Base-by-base conservation (phyloP, 1,139 yeast genomes). In the Pichiaceae sp. region DNA sequence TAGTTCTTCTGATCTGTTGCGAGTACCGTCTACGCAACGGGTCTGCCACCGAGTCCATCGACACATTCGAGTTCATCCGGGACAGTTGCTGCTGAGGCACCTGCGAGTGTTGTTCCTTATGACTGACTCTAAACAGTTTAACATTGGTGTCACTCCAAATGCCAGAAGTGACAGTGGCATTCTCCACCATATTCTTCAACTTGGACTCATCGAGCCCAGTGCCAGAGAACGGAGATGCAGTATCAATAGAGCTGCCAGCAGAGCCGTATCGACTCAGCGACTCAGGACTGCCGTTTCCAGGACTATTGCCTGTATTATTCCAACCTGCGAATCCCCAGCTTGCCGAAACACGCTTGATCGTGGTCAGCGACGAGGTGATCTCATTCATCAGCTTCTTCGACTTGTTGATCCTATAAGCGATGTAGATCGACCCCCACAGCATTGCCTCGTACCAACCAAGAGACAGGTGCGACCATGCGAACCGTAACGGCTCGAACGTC, bases 391-490 rank as follows among this genome's bases (percentile, higher is more conserved):
- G 38, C 38, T 38, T 47, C 34, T 39, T 54, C 33, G 43, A 28
- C 35, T 41, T 37, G 29, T 40, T 40, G 17, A 44, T 38, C 17
- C 53, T 52, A 38, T 66, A 63, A 18, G 68, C 58, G 35, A 71
- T 68, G 52, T 73, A 84, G 1, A 84, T 68, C 37, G 69, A 65
- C 1, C 80, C 75, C 78, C 87, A 84, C 25, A 84, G 52, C 14
- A 82, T 61, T 12, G 83, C 72, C 32, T 72, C 66, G 53, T 84
- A 79, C 95, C 95, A 86, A 0, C 89, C 87, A 28, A 83, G 62
- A 0, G 91, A 75, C 7, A 70, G 49, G 32, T 63, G 63, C 32
- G 73, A 70, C 91, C 95, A 82, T 11, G 59, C 56, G 44, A 83
- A 78, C 37, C 56, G 62, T 42, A 80, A 61, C 3, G 70, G 69